These are phyloP conservation scores for Neurospora pannonica DNA, from an alignment of 495 filamentous ascomycete genomes.

Conservation along the genomic window DNA sequence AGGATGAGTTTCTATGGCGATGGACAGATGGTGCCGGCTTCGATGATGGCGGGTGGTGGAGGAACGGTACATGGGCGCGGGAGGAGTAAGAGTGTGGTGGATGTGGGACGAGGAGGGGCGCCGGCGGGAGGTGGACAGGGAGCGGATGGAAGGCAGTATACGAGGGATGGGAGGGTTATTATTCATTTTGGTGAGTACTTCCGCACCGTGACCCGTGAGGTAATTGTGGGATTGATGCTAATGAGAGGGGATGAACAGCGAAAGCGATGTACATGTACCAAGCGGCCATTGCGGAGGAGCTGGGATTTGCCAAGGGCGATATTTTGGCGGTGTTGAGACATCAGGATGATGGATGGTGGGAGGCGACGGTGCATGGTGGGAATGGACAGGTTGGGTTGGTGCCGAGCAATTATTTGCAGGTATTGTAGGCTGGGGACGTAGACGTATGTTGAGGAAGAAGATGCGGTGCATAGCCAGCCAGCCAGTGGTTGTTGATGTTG, in stretches of 20 bases:
- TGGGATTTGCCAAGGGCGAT: constrained; percentile 90
- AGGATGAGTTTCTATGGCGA: constrained; percentile 49
- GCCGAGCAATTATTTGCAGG: constrained; percentile 93
- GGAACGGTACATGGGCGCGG: constrained; percentile 26
- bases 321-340: constrained; percentile 77
- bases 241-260: constrained; percentile 41
- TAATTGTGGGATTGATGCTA: too few relatives aligned
- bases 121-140: not conserved
- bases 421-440: constrained; percentile 35
- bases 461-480: not conserved
- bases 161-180: constrained; percentile 77
- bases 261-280: constrained; percentile 90
- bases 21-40: constrained; percentile 29
- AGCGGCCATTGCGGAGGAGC: constrained; percentile 88
- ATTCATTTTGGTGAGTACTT: constrained; percentile 92
- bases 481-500: not conserved
- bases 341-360: constrained; percentile 99
- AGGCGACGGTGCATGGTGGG: constrained; percentile 78
- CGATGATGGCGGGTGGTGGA: constrained; percentile 30
- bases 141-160: constrained; percentile 50
- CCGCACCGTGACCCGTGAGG: too few relatives aligned
- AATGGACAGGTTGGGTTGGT: constrained; percentile 74
- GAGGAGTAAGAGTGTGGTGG: constrained; percentile 75
- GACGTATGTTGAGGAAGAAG: not conserved
- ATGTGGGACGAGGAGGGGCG: constrained; percentile 26